A percentile compares a stretch with the other conserved stretches of the same genome.
phyloP scores from a whole-genome alignment of 345 rosid genomes.

The Acer campestre region DNA sequence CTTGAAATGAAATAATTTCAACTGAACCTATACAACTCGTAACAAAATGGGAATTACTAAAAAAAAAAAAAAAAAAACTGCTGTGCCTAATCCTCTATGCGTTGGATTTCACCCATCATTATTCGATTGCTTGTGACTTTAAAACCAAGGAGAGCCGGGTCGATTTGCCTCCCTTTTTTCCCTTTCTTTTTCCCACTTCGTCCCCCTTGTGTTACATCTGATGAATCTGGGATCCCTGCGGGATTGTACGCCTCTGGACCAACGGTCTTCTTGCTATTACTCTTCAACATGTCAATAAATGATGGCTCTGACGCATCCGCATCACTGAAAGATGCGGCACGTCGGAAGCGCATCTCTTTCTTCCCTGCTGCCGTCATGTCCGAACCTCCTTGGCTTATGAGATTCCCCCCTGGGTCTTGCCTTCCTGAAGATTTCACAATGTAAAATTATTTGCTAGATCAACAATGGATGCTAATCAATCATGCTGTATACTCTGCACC shows the following conservation, averaged over 20 bases:
- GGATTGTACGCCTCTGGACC: conserved; percentile 15
- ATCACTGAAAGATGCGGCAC: conserved; percentile 34
- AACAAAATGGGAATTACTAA: conserved; percentile 19
- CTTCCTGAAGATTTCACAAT: conserved; percentile 17
- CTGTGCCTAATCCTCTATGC: conserved; percentile 57
- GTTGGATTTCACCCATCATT: conserved; percentile 90
- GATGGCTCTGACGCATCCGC: conserved; percentile 42
- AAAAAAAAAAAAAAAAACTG: conserved; percentile 9
- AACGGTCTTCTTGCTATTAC: conserved; percentile 36
- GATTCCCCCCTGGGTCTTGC: conserved; percentile 21
- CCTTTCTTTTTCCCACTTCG: conserved; percentile 80
- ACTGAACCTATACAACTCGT: conserved; percentile 33
- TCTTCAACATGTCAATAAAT: conserved; percentile 50
- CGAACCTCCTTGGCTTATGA: conserved; percentile 23
- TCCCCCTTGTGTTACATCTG: conserved; percentile 34
- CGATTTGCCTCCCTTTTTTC: conserved; percentile 85
- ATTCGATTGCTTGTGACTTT: conserved; percentile 92
- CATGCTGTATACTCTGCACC: not conserved
- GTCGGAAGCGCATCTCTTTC: conserved; percentile 31
- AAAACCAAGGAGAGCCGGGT: conserved; percentile 90
- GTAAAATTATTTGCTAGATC: not conserved
- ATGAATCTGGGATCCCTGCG: conserved; percentile 21
- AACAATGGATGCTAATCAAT: not conserved
- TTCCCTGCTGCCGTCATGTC: conserved; percentile 24
- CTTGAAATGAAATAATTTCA: not conserved